Conservation (phyloP, 441 rosid species). For the Biscutella laevigata region DNA sequence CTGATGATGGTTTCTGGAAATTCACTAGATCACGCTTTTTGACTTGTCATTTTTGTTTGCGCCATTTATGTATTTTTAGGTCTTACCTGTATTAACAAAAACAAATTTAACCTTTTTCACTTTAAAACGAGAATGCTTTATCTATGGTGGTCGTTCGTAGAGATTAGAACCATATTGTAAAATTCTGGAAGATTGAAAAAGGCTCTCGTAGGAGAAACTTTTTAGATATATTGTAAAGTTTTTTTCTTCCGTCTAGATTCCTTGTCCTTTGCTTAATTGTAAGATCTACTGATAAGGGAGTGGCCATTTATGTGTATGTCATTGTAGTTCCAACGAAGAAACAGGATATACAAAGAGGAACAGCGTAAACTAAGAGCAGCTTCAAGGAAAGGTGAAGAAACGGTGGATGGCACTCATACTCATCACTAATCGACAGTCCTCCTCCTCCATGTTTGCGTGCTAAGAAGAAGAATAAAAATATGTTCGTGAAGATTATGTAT, state of each 20-base stretch:
- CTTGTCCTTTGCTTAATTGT: not conserved
- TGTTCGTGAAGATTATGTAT: slow-evolving; percentile 17
- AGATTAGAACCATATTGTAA: not conserved
- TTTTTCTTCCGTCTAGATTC: not conserved
- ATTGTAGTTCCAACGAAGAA: slow-evolving; percentile 80
- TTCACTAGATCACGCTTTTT: no score
- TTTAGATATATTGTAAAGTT: not conserved
- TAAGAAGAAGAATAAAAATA: slow-evolving; percentile 27
- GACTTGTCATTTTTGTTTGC: no score
- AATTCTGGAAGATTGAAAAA: no score
- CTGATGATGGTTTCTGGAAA: no score
- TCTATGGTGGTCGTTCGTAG: not conserved
- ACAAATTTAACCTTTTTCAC: no score
- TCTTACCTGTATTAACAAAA: no score
- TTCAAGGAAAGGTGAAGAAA: slow-evolving; percentile 41
- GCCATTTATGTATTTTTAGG: no score
- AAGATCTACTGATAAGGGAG: not conserved
- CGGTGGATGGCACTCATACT: slow-evolving; percentile 32
- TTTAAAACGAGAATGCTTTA: no score
- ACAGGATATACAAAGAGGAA: slow-evolving; percentile 92
- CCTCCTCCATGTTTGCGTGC: slow-evolving; percentile 10
- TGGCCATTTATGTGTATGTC: not conserved
- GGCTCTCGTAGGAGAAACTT: no score
- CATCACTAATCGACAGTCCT: slow-evolving; percentile 31
- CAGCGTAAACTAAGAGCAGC: slow-evolving; percentile 90